Base-by-base conservation (phyloP, 108 stramenopile species). In the Nitzschia palea region DNA sequence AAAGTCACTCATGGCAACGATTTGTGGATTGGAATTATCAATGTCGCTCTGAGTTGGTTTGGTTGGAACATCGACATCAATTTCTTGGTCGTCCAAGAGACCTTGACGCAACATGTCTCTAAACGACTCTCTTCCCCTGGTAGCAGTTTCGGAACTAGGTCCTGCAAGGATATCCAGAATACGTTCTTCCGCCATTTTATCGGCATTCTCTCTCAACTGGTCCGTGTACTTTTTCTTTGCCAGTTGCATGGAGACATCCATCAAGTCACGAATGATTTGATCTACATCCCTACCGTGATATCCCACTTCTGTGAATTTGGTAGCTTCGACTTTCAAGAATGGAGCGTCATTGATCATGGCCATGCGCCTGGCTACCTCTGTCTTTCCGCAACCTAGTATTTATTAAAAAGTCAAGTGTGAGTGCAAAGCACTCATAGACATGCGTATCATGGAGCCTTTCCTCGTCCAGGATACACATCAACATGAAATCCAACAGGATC, bases 261-360 rank as follows among this genome's bases (percentile, higher is more conserved):
- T 95, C 59, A 99, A 88, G 78, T 99, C 99, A 48, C 94, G 87
- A 66, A 99, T 97, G 74, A 99, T 99, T 68, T 91, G 86, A 74
- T 99, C 98, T 3, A 99, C 98, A 78, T 99, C 99, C 47, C 97
- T 75, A 26, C 99, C 98, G 65, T 99, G 99, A 67, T 97, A 99
- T 18, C 99, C 99, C 34, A 99, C 99, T 81, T 99, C 99, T 15
- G 99, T 99, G 77, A 99, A 99, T 80, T 99, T 99, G 44, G 99
- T 99, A 1, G 99, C 99, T 74, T 99, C 99, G 35, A 99, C 98
- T 80, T 99, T 99, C 55, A 99, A 30, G 77, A 99, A 99, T 12
- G 99, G 99, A n/a, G 99, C 98, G 69, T 98, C 88, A 34, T 89
- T 85, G 58, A 99, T 79, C 70, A 94, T 94, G 52, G 99, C 98